Evolutionary conservation across 805 yeast genomes (phyloP).

Genomic region (Cyberlindnera lachancei): DNA sequence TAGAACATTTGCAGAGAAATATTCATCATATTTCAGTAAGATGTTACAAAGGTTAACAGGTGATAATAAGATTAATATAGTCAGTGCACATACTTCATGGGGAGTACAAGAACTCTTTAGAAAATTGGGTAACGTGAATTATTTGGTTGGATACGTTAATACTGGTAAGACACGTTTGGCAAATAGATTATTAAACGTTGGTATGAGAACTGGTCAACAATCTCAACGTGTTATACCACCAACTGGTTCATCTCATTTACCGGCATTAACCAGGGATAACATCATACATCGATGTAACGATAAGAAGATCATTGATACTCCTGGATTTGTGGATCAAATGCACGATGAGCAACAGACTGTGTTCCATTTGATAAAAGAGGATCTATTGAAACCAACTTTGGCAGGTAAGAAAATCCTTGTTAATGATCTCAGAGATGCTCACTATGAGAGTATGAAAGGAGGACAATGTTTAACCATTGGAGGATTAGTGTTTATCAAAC

Average conservation of each 20-base stretch:
- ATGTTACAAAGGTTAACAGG: slow-evolving; percentile 29
- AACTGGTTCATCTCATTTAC: slow-evolving; percentile 39
- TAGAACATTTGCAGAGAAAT: slow-evolving; percentile 25
- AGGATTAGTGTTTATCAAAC: slow-evolving; percentile 50
- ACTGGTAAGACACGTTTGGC: slow-evolving; percentile 63
- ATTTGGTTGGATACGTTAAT: slow-evolving; percentile 60
- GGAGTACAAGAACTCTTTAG: slow-evolving; percentile 32
- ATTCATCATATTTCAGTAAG: slow-evolving; percentile 25
- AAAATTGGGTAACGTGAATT: slow-evolving; percentile 32
- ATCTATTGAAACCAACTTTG: slow-evolving; percentile 24
- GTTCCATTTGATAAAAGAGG: slow-evolving; percentile 23
- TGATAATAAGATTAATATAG: slow-evolving; percentile 30
- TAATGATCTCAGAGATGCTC: slow-evolving; percentile 23
- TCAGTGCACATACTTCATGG: slow-evolving; percentile 51
- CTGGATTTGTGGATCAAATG: slow-evolving; percentile 31
- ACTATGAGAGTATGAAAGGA: slow-evolving; percentile 32
- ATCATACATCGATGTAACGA: slow-evolving; percentile 33
- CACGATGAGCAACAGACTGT: slow-evolving; percentile 19
- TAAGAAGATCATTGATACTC: slow-evolving; percentile 29
- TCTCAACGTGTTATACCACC: slow-evolving; percentile 12
- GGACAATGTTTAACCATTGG: slow-evolving; percentile 46
- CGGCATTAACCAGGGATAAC: slow-evolving; percentile 62
- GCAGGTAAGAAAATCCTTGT: slow-evolving; percentile 26
- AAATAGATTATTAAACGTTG: slow-evolving; percentile 33
- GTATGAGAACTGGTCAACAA: slow-evolving; percentile 5